Evolutionary conservation across 345 rosid genomes (phyloP), one percentile per base, ranked within the genome.

Genomic region (Populus euphratica): DNA sequence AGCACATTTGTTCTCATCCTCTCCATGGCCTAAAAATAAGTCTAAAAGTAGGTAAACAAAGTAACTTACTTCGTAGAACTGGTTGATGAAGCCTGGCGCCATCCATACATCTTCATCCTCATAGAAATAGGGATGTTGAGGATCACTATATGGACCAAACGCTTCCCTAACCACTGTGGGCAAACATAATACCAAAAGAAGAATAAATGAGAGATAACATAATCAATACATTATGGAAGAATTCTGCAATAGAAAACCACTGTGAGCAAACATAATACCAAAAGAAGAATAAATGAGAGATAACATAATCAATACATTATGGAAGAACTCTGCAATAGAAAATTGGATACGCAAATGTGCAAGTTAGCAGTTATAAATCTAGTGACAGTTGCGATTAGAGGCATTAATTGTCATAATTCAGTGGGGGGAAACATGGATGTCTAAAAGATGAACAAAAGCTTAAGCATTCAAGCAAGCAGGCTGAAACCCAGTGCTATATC

Each of bases 101-200:
- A 93, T 94, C 98, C 98, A 94, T 77, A 85, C 96, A 76, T 94
- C 97, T 75, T 94, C 98, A 63, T 88, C 97, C 84, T 94, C 98
- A 47, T 92, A 94, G 66, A 94, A 88, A 67, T 94, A 91, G 44
- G 97, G 90, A 86, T 94, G 98, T 64, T 92, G 94, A 79, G 98
- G 98, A 87, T 94, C 97, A 72, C 79, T 85, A 77, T 91, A 94
- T 35, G 97, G 98, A 44, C 98, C 97, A 78, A 92, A 85, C 76
- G 90, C 89, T 87, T 94, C 98, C 86, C 98, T 92, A 76, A 92
- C 91, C 98, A 94, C 97, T 94, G 86, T 75, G 73, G 21, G 65
- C 54, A 67, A 68, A 76, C 75, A 21, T n/a, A 72, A 69, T 16
- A 44, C 56, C 23, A 68, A 50, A 35, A 6, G 35, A 68, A 5